A percentile compares a stretch with the other conserved stretches of the same genome.
Evolutionary conservation across 208 protist species (phyloP).

Genomic region (Leishmania major): DNA sequence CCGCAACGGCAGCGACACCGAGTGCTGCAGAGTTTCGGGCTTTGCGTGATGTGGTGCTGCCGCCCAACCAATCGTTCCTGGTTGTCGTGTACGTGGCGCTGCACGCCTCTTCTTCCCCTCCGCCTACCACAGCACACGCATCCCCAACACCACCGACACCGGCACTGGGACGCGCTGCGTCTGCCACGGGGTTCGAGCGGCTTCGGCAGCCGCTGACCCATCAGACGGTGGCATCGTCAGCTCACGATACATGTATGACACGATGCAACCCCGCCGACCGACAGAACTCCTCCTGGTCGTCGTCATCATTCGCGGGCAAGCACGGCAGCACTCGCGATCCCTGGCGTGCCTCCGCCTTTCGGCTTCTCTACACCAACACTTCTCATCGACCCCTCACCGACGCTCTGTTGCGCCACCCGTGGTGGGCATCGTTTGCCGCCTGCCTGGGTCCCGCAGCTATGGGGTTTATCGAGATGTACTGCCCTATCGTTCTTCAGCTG

Average conservation of each 20-base stretch:
- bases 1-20: background rate
- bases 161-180: background rate
- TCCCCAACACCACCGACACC: background rate
- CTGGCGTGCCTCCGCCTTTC: background rate
- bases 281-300: background rate
- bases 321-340: background rate
- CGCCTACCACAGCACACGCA: background rate
- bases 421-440: conserved; percentile 44
- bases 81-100: conserved; percentile 55
- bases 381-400: conserved; percentile 31
- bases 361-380: conserved; percentile 21
- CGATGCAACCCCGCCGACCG: background rate
- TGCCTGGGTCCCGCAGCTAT: conserved; percentile 38
- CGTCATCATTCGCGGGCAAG: background rate
- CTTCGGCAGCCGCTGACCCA: conserved; percentile 3
- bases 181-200: background rate
- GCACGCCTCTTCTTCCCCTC: conserved; percentile 27
- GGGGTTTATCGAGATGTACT: conserved; percentile 49
- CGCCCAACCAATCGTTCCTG: conserved; percentile 36
- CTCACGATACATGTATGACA: background rate
- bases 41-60: conserved; percentile 24
- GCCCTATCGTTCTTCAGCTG: conserved; percentile 64
- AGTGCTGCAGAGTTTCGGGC: background rate
- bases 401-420: conserved; percentile 43
- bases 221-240: background rate